Percentiles rank a stretch among this genome's conserved stretches.
Conservation (phyloP, 495 filamentous ascomycete genomes). For the Aspergillus kassunensis region DNA sequence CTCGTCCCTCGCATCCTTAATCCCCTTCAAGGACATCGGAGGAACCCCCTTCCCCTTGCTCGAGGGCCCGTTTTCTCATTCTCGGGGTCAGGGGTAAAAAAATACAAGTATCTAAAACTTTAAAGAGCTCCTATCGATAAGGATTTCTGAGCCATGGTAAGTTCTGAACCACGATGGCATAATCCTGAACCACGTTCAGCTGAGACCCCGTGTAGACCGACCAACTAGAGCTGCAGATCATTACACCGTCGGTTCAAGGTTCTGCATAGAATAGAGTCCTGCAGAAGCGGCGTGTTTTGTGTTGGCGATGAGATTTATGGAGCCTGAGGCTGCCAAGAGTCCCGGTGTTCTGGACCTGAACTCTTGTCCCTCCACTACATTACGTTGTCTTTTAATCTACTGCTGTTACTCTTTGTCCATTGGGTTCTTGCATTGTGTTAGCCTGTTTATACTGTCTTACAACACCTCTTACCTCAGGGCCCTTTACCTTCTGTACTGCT, state of each 20-base stretch:
- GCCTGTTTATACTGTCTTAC: background rate
- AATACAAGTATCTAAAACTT: no score
- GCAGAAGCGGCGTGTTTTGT: background rate
- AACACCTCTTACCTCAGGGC: background rate
- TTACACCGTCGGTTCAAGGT: background rate
- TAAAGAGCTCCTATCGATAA: background rate
- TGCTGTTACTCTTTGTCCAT: background rate
- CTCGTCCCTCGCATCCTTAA: no score
- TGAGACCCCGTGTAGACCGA: no score
- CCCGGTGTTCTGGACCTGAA: conserved; percentile 12
- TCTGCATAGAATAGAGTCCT: no score
- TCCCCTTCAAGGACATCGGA: no score
- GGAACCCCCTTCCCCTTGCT: no score
- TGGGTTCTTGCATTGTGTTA: background rate
- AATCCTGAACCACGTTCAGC: no score
- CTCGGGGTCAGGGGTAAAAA: no score
- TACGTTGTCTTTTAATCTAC: background rate
- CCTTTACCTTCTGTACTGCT: background rate
- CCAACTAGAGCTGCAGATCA: background rate
- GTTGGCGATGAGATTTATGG: background rate
- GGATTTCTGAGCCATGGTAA: background rate
- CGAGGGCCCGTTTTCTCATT: no score
- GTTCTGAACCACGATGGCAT: no score
- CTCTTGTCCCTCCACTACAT: no score
- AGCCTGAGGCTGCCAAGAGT: conserved; percentile 8